Percentiles rank a stretch among this genome's conserved stretches.
Conservation (phyloP, 2,329 filamentous ascomycete genomes). For the Fusarium avenaceum region DNA sequence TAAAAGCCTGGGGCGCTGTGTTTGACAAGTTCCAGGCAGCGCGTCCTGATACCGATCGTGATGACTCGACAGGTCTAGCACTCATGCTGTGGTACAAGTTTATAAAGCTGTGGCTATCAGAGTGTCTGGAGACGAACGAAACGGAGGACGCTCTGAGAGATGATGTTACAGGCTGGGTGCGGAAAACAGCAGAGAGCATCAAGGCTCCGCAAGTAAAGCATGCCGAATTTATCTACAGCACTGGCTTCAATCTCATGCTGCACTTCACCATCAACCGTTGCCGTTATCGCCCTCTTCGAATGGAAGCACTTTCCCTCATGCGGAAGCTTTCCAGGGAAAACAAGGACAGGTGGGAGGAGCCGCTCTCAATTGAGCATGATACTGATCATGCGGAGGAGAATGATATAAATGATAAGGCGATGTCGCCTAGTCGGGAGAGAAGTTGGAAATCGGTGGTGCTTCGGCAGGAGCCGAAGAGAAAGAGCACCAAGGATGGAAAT, state of each 20-base stretch:
- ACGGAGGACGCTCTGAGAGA: slow-evolving; percentile 51
- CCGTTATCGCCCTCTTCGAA: slow-evolving; percentile 53
- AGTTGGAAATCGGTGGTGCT: background rate
- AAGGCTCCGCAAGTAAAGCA: background rate
- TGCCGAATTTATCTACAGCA: slow-evolving; percentile 58
- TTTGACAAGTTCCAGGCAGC: slow-evolving; percentile 41
- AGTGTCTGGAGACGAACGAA: slow-evolving; percentile 51
- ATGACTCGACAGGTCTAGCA: slow-evolving; percentile 30
- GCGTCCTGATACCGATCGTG: background rate
- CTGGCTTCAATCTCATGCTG: slow-evolving; percentile 56
- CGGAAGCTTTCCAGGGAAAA: slow-evolving; percentile 47
- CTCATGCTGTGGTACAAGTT: slow-evolving; percentile 53
- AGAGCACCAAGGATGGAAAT: background rate
- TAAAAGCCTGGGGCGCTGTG: slow-evolving; percentile 50
- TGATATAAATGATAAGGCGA: background rate
- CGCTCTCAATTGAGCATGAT: slow-evolving; percentile 56
- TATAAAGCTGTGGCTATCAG: slow-evolving; percentile 52
- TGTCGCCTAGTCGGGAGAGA: slow-evolving; percentile 38
- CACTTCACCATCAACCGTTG: slow-evolving; percentile 57
- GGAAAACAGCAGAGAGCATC: slow-evolving; percentile 21
- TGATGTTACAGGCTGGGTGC: slow-evolving; percentile 50
- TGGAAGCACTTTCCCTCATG: slow-evolving; percentile 54
- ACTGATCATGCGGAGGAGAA: slow-evolving; percentile 45
- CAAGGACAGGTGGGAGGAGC: slow-evolving; percentile 57
- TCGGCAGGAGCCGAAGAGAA: background rate